Evolutionary conservation across 2,329 filamentous ascomycete species (phyloP), one percentile per base, ranked within the genome.

Genomic region (Fusarium gaditjirri): DNA sequence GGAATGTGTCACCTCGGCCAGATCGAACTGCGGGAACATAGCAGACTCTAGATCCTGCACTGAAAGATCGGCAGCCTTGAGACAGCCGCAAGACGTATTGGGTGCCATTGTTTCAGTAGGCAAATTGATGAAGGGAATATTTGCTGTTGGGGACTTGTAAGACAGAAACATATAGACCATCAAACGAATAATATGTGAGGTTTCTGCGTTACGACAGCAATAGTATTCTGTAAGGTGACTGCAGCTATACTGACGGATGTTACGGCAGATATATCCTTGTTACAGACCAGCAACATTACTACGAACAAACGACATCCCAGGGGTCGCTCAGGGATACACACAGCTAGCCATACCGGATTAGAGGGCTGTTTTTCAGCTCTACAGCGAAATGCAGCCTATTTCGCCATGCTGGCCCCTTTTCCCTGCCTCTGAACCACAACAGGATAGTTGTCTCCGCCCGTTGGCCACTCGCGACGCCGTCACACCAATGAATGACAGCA

Each of bases 1-100:
- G 16, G 55, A 46, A 9, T 41, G 31, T 59, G 55, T 54, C 31
- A 65, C 47, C 23, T 76, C 71, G 8, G 60, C 58, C 3, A 61
- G 17, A 21, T 76, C 74, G 13, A 74, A 76, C 31, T 61, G 61
- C 23, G 72, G 74, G 25, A 76, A 68, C 19, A 76, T 66, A 41
- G 67, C 65, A 12, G 72, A 47, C 46, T 76, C 53, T 50, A 75
- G 39, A 59, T 75, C 62, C 23, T 36, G 43, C 42, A 61, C 25
- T 42, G 56, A 47, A 31, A 61, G 70, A 42, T 54, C 36, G 4
- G 41, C 39, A 6, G 41, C 27, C 8, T 35, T 23, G n/a, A 46
- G 23, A 68, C 67, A 73, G 47, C 63, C 56, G 43, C 68, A 71
- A 27, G 56, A 71, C 3, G 21, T 8, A 21, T 53, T 35, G 58